These are phyloP conservation scores for Tulasnella sp. DNA, from an alignment of 768 basidiomycete genomes.

Conservation along the genomic window DNA sequence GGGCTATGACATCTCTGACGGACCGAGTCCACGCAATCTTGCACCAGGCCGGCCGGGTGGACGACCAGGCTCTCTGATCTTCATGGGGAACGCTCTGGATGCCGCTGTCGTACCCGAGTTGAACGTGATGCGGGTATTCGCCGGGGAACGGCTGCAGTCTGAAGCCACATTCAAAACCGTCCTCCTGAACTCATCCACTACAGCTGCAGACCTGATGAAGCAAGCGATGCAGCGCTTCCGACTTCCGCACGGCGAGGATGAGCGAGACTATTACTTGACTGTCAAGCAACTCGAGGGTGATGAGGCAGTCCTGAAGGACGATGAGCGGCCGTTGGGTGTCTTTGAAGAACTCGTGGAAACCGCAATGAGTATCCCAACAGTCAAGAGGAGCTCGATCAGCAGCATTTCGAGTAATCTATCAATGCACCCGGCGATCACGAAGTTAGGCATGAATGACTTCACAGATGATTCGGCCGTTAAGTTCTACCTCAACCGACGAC, in stretches of 20 bases:
- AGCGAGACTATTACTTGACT: constrained; percentile 72
- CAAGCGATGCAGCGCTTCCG: constrained; percentile 95
- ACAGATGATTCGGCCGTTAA: constrained; percentile 96
- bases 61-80: constrained; percentile 68
- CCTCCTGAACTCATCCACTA: constrained; percentile 77
- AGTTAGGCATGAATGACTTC: constrained; percentile 93
- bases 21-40: constrained; percentile 5
- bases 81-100: constrained; percentile 50
- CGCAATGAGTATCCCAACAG: constrained; percentile 57
- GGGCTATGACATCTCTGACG: constrained; percentile 18
- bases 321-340: constrained; percentile 76
- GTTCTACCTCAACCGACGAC: constrained; percentile 76
- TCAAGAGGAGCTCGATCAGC: constrained; percentile 89
- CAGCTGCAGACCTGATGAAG: constrained; percentile 69
- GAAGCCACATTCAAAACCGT: constrained; percentile 99
- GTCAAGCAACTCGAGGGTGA: constrained; percentile 89
- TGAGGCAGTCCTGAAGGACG: constrained; percentile 48
- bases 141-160: constrained; percentile 79
- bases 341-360: constrained; percentile 80
- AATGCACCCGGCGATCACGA: constrained; percentile 91
- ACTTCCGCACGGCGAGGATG: constrained; percentile 50
- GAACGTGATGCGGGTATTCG: constrained; percentile 92
- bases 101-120: constrained; percentile 58
- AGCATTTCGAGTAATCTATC: constrained; percentile 87
- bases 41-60: not conserved